Conservation (phyloP, 257 asterid species). For the Primulina tabacum region DNA sequence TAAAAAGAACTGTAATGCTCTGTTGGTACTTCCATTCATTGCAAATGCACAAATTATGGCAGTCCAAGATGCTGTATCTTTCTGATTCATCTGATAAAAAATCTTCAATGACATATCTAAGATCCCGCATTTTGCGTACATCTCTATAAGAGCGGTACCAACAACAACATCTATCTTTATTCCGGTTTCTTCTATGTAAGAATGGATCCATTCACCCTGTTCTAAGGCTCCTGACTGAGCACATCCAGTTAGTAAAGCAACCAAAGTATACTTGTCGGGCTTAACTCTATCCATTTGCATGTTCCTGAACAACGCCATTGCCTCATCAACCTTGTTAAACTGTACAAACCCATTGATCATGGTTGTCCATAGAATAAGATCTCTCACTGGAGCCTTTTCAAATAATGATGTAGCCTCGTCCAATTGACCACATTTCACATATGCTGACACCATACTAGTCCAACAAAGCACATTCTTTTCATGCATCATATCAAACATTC, state of each 20-base stretch:
- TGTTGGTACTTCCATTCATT: constrained; percentile 36
- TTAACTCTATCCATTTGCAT: constrained; percentile 37
- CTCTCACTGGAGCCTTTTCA: constrained; percentile 38
- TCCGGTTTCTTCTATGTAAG: constrained; percentile 31
- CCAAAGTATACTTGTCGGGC: constrained; percentile 49
- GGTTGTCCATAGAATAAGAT: constrained; percentile 48
- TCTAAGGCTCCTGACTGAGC: constrained; percentile 41
- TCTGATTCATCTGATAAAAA: constrained; percentile 32
- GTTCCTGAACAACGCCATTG: constrained; percentile 30
- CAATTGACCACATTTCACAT: constrained; percentile 32
- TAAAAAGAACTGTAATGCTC: constrained; percentile 41
- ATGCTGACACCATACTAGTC: constrained; percentile 49
- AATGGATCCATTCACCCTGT: constrained; percentile 43
- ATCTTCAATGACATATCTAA: constrained; percentile 39
- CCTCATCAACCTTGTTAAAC: constrained; percentile 37
- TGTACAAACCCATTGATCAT: constrained; percentile 49
- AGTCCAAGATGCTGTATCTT: constrained; percentile 42
- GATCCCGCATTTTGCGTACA: constrained; percentile 49
- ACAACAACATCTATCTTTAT: constrained; percentile 34
- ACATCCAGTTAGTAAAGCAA: constrained; percentile 47
- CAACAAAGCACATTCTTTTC: constrained; percentile 43
- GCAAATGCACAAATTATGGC: constrained; percentile 42
- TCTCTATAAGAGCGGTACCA: constrained; percentile 50
- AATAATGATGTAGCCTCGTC: constrained; percentile 43
- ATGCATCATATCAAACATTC: constrained; percentile 38